Conservation (phyloP, 208 protist genomes). For the Phytomonas sp. region DNA sequence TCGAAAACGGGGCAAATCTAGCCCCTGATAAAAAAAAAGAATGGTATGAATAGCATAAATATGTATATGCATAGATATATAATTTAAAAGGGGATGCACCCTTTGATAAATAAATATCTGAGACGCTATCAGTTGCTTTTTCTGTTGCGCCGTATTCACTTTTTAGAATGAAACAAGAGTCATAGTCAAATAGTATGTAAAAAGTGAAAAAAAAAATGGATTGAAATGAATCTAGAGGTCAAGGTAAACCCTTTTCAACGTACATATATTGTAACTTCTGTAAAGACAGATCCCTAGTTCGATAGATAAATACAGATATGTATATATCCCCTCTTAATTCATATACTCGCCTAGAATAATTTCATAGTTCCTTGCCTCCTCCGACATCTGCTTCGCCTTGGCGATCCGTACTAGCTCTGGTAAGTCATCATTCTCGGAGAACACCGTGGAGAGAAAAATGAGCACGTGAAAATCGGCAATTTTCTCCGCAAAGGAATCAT, state of each 20-base stretch:
- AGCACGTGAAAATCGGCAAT: slow-evolving; percentile 89
- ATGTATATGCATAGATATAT: slow-evolving; percentile 1
- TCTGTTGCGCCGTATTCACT: too few relatives aligned
- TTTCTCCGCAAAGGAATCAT: slow-evolving; percentile 54
- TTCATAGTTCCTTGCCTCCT: slow-evolving; percentile 39
- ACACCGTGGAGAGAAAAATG: slow-evolving; percentile 68
- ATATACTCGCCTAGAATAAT: slow-evolving; percentile 23
- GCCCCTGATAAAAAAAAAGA: not conserved
- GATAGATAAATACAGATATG: not conserved
- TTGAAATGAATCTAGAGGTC: slow-evolving; percentile 3
- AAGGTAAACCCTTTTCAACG: not conserved
- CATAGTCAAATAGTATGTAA: not conserved
- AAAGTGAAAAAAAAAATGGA: not conserved
- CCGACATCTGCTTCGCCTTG: slow-evolving; percentile 25
- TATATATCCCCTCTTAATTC: slow-evolving; percentile 9
- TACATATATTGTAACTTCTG: not conserved
- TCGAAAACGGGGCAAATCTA: too few relatives aligned
- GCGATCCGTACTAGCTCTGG: slow-evolving; percentile 37
- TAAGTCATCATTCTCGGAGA: slow-evolving; percentile 53
- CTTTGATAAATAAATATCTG: not conserved
- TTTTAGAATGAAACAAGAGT: too few relatives aligned
- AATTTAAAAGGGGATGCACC: not conserved
- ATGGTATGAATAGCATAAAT: not conserved
- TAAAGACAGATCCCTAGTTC: not conserved
- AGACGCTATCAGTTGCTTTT: not conserved